phyloP scores from a whole-genome alignment of 2,329 filamentous ascomycete genomes.

The Stagonosporopsis cucurbitacearum region DNA sequence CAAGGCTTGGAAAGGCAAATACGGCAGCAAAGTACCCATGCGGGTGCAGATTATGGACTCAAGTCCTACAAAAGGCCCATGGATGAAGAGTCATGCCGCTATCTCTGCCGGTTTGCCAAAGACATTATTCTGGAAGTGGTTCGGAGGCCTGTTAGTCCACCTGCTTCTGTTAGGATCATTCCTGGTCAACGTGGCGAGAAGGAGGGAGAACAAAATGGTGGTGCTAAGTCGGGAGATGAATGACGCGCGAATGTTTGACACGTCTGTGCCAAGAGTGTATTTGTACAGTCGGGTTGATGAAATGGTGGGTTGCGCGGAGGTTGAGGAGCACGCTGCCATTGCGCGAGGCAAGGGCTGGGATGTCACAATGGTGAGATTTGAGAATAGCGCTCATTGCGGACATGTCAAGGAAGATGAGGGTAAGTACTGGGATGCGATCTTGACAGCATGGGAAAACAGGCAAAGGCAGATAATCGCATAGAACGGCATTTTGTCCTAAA shows the following conservation, averaged over 20 bases:
- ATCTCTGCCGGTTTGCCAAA: slow-evolving; percentile 38
- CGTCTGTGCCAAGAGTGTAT: slow-evolving; percentile 58
- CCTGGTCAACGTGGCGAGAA: slow-evolving; percentile 20
- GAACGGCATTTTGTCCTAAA: slow-evolving; percentile 22
- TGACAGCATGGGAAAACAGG: slow-evolving; percentile 42
- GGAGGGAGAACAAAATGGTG: slow-evolving; percentile 38
- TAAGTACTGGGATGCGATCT: slow-evolving; percentile 63
- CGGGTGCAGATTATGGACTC: slow-evolving; percentile 43
- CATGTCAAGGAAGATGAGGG: slow-evolving; percentile 64
- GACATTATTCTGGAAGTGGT: slow-evolving; percentile 32
- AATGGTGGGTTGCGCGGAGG: slow-evolving; percentile 63
- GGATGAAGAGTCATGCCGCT: slow-evolving; percentile 40
- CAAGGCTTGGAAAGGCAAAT: slow-evolving; percentile 36
- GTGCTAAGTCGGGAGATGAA: slow-evolving; percentile 40
- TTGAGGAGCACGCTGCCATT: slow-evolving; percentile 61
- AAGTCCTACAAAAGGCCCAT: slow-evolving; percentile 42
- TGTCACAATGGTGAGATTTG: slow-evolving; percentile 61
- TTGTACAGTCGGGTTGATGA: slow-evolving; percentile 65
- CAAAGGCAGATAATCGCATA: background rate
- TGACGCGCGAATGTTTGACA: slow-evolving; percentile 36
- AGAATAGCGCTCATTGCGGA: slow-evolving; percentile 66
- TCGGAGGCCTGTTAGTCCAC: slow-evolving; percentile 39
- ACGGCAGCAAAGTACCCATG: slow-evolving; percentile 34
- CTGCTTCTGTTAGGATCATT: slow-evolving; percentile 32
- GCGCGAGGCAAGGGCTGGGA: slow-evolving; percentile 58